phyloP scores from a whole-genome alignment of 2,329 filamentous ascomycete genomes.

The Ceratocystis smalleyi region DNA sequence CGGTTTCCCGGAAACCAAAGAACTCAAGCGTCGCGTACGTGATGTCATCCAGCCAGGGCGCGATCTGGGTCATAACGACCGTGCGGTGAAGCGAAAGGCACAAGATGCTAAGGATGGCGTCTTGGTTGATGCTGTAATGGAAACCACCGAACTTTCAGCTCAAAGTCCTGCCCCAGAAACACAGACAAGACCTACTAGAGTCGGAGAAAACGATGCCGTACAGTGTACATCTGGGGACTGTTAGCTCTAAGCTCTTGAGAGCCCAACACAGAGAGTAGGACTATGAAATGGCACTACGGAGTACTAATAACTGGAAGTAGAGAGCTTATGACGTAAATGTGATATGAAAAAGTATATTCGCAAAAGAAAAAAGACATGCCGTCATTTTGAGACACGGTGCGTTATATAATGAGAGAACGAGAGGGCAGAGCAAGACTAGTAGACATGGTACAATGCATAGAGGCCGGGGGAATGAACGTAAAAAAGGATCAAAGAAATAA shows the following conservation, averaged over 20 bases:
- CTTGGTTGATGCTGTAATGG: slow-evolving; percentile 9
- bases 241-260: not conserved
- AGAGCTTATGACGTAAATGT: not conserved
- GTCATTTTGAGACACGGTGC: slow-evolving; percentile 4
- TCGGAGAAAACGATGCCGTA: no score
- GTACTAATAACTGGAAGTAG: not conserved
- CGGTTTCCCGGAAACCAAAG: slow-evolving; percentile 88
- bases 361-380: not conserved
- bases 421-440: not conserved
- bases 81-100: slow-evolving; percentile 21
- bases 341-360: slow-evolving; percentile 1
- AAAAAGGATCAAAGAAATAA: not conserved
- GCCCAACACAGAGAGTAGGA: not conserved
- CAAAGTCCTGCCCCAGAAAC: not conserved
- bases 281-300: not conserved
- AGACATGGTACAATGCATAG: not conserved
- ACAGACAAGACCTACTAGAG: not conserved
- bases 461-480: slow-evolving; percentile 6
- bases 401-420: not conserved
- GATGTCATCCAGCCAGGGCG: slow-evolving; percentile 66
- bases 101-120: slow-evolving; percentile 22
- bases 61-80: slow-evolving; percentile 69
- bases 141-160: not conserved
- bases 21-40: slow-evolving; percentile 69
- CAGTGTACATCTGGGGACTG: slow-evolving; percentile 11